Conservation (phyloP, 345 rosid genomes). For the Gynandropsis gynandra region DNA sequence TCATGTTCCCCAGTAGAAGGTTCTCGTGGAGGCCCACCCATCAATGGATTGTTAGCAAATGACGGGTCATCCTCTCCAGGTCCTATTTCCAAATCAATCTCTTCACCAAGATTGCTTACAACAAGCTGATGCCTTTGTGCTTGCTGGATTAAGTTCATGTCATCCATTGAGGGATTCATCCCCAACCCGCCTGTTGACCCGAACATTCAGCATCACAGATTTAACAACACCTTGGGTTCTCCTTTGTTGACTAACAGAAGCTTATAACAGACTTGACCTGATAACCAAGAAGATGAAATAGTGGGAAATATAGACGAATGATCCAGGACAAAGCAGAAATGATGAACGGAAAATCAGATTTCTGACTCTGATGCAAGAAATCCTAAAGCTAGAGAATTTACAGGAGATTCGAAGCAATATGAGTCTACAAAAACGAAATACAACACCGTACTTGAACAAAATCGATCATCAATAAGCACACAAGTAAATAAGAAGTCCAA, state of each 20-base stretch:
- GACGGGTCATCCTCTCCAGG: slow-evolving; percentile 86
- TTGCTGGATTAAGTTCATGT: slow-evolving; percentile 91
- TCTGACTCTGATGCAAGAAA: slow-evolving; percentile 5
- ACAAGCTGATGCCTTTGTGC: slow-evolving; percentile 94
- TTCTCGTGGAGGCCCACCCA: slow-evolving; percentile 58
- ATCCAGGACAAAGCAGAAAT: slow-evolving; percentile 9
- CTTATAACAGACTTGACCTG: slow-evolving; percentile 11
- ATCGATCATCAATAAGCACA: too few species aligned
- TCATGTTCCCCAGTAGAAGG: slow-evolving; percentile 77
- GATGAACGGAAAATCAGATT: too few species aligned
- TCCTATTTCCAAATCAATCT: slow-evolving; percentile 95
- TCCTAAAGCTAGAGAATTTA: not conserved
- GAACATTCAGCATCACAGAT: slow-evolving; percentile 93
- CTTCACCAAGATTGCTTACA: slow-evolving; percentile 90
- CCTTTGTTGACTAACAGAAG: slow-evolving; percentile 22
- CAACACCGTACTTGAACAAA: too few species aligned
- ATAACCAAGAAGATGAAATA: slow-evolving; percentile 16
- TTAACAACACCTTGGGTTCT: slow-evolving; percentile 30
- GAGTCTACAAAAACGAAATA: slow-evolving; percentile 1
- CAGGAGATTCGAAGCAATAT: not conserved
- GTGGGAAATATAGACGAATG: not conserved
- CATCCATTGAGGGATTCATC: slow-evolving; percentile 95
- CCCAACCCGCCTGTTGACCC: slow-evolving; percentile 64
- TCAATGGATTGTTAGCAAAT: slow-evolving; percentile 67
- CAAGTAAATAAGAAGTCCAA: too few species aligned